A percentile compares a stretch with the other conserved stretches of the same genome.
Evolutionary conservation across 2,329 filamentous ascomycete genomes (phyloP).

Genomic region (Exophiala calicioides): DNA sequence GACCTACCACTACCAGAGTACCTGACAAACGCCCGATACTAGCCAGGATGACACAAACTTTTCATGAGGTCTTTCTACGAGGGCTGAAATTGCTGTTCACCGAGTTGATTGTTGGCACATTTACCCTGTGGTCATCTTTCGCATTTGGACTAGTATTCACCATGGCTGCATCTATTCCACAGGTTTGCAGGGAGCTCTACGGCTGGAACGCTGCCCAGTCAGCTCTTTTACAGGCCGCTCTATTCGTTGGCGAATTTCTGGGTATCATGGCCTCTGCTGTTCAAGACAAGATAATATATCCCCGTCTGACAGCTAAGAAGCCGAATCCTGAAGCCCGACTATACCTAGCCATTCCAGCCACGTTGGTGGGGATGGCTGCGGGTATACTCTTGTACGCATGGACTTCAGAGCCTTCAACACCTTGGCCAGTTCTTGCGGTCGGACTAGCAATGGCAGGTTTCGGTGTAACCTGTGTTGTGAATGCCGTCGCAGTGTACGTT

Average conservation of each 20-base stretch:
- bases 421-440: neutral
- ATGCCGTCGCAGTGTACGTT: constrained; percentile 44
- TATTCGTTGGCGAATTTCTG: constrained; percentile 48
- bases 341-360: neutral
- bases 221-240: constrained; percentile 46
- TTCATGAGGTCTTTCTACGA: neutral
- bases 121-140: constrained; percentile 52
- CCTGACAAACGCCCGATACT: neutral
- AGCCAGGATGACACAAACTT: neutral
- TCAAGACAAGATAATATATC: too few species aligned
- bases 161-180: constrained; percentile 57
- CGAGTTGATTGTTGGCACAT: constrained; percentile 50
- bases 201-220: constrained; percentile 60
- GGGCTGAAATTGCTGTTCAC: constrained; percentile 44
- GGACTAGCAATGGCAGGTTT: constrained; percentile 60
- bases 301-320: neutral
- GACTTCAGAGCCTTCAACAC: neutral
- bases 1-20: neutral
- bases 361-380: neutral
- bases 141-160: constrained; percentile 50
- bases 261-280: too few species aligned
- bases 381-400: constrained; percentile 1
- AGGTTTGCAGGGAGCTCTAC: constrained; percentile 76
- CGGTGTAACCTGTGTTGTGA: constrained; percentile 75
- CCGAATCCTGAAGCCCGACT: constrained; percentile 1